Percentiles rank a stretch among this genome's conserved stretches.
Evolutionary conservation across 208 protist species (phyloP).

Genomic region (Acanthamoeba triangularis): DNA sequence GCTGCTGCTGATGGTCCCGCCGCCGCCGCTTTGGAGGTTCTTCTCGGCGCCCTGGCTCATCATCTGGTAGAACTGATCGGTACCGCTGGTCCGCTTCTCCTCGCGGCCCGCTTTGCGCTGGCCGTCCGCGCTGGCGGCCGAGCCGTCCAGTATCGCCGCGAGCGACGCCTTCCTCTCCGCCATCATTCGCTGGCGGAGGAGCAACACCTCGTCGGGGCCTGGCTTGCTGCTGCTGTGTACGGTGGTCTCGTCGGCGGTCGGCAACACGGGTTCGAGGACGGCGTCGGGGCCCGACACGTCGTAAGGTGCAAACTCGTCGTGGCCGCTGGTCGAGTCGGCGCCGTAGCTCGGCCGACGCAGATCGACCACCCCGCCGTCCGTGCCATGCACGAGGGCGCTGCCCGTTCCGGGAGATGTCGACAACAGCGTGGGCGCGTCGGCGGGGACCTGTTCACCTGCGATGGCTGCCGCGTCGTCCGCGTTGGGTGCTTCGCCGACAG

Average conservation of each 20-base stretch:
- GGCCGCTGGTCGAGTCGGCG: too few relatives aligned
- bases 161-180: not conserved
- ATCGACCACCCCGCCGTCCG: too few relatives aligned
- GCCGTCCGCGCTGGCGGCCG: not conserved
- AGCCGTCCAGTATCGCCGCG: not conserved
- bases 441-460: too few relatives aligned
- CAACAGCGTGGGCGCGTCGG: too few relatives aligned
- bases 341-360: too few relatives aligned
- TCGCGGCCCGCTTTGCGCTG: conserved; percentile 23
- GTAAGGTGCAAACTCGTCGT: too few relatives aligned
- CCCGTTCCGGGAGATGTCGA: too few relatives aligned
- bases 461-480: not conserved
- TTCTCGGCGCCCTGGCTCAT: conserved; percentile 67
- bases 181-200: not conserved
- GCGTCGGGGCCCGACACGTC: too few relatives aligned
- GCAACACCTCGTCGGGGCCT: conserved; percentile 3
- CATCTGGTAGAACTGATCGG: conserved; percentile 66
- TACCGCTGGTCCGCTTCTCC: conserved; percentile 65
- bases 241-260: too few relatives aligned
- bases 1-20: not conserved
- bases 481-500: not conserved
- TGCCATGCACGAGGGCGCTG: too few relatives aligned
- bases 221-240: not conserved
- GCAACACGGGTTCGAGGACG: too few relatives aligned
- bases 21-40: not conserved